Percentiles rank a stretch among this genome's conserved stretches.
phyloP scores from a whole-genome alignment of 2,329 filamentous ascomycete genomes.

The Xylaria sp. region DNA sequence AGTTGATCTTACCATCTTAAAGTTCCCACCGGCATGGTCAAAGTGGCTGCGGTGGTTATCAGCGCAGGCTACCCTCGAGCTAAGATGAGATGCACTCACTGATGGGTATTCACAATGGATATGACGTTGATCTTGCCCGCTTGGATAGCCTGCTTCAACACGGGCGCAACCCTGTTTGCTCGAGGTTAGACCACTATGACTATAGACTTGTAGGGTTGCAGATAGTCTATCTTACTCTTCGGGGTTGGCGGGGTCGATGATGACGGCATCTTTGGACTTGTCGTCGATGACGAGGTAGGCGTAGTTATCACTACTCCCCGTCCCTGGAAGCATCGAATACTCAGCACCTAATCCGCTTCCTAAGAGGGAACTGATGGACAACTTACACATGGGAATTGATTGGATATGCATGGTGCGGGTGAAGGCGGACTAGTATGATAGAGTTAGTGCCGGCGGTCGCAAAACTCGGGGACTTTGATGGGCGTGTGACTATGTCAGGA shows the following conservation, averaged over 20 bases:
- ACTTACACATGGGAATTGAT: slow-evolving; percentile 86
- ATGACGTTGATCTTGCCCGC: slow-evolving; percentile 77
- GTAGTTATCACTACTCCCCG: slow-evolving; percentile 79
- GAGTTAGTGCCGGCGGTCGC: slow-evolving; percentile 8
- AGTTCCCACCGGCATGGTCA: slow-evolving; percentile 93
- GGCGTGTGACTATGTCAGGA: neutral
- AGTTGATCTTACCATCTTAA: slow-evolving; percentile 67
- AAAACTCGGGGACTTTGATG: slow-evolving; percentile 22
- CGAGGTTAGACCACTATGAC: slow-evolving; percentile 5
- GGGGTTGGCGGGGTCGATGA: slow-evolving; percentile 80
- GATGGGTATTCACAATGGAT: slow-evolving; percentile 94
- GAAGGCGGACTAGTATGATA: slow-evolving; percentile 32
- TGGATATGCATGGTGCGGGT: slow-evolving; percentile 77
- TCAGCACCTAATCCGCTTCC: neutral
- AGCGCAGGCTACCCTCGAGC: neutral
- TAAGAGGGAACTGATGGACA: neutral
- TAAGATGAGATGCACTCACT: slow-evolving; percentile 62
- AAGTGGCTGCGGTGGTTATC: slow-evolving; percentile 66
- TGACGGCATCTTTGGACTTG: slow-evolving; percentile 74
- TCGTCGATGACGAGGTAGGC: slow-evolving; percentile 81
- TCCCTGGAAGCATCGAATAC: slow-evolving; percentile 55
- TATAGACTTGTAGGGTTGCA: neutral
- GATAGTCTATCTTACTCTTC: slow-evolving; percentile 63
- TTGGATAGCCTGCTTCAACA: slow-evolving; percentile 73
- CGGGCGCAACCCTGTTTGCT: slow-evolving; percentile 56